Percentiles rank a stretch among this genome's conserved stretches.
Conservation (phyloP, 2,329 filamentous ascomycete species). For the Aspergillus proliferans region DNA sequence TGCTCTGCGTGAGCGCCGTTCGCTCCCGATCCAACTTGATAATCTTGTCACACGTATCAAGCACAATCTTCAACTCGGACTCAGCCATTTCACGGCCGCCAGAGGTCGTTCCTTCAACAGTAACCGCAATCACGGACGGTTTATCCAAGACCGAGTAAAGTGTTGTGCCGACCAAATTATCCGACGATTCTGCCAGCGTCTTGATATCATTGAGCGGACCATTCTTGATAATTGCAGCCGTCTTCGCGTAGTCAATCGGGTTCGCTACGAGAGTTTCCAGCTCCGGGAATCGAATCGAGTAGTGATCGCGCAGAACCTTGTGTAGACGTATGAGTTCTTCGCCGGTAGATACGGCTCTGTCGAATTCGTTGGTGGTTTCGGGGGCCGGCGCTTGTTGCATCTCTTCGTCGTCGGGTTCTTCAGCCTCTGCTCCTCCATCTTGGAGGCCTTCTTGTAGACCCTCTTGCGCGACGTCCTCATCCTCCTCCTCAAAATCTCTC, state of each 20-base stretch:
- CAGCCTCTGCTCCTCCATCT: constrained; percentile 55
- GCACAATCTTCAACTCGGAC: constrained; percentile 67
- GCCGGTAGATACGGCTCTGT: constrained; percentile 89
- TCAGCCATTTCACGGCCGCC: constrained; percentile 70
- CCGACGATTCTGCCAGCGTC: constrained; percentile 63
- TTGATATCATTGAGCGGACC: constrained; percentile 87
- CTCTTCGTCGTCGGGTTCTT: constrained; percentile 52
- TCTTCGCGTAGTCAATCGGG: constrained; percentile 90
- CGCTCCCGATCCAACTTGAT: constrained; percentile 84
- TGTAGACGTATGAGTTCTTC: constrained; percentile 88
- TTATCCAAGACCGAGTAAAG: constrained; percentile 79
- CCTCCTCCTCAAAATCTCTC: constrained; percentile 69
- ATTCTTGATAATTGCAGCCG: constrained; percentile 87
- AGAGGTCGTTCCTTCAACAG: constrained; percentile 86
- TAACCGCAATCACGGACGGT: constrained; percentile 89
- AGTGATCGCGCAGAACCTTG: constrained; percentile 94
- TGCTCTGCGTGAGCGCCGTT: constrained; percentile 80
- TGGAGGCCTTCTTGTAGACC: not conserved
- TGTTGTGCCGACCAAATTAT: constrained; percentile 70
- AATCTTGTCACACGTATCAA: constrained; percentile 78
- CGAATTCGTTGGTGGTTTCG: constrained; percentile 68
- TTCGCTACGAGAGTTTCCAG: constrained; percentile 85
- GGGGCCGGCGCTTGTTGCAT: constrained; percentile 57
- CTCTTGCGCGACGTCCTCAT: constrained; percentile 64
- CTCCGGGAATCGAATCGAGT: constrained; percentile 88